These are phyloP conservation scores for Plasmodium malariae DNA, from an alignment of 169 alveolate genomes.

Conservation along the genomic window DNA sequence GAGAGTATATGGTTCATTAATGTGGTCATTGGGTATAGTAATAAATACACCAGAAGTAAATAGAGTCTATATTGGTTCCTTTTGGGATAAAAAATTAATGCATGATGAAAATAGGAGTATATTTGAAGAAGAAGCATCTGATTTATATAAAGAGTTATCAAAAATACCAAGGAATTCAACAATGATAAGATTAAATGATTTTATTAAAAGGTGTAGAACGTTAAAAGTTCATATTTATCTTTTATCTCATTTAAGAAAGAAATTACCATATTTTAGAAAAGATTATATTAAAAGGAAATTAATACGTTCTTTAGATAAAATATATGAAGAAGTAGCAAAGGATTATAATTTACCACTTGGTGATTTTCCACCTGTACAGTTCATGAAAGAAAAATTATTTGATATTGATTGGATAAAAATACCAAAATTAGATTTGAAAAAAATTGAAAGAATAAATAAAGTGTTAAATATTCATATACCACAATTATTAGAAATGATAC, in stretches of 20 bases:
- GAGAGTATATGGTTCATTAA: slow-evolving; percentile 90
- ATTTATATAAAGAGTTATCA: slow-evolving; percentile 82
- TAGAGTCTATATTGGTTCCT: slow-evolving; percentile 85
- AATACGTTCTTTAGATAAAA: slow-evolving; percentile 40
- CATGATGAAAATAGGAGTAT: slow-evolving; percentile 83
- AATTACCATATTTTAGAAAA: slow-evolving; percentile 72
- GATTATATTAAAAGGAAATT: slow-evolving; percentile 32
- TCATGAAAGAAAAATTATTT: slow-evolving; percentile 58
- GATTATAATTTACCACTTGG: slow-evolving; percentile 76
- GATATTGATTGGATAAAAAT: slow-evolving; percentile 75
- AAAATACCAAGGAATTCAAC: slow-evolving; percentile 85
- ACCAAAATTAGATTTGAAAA: slow-evolving; percentile 77
- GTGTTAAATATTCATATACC: slow-evolving; percentile 77
- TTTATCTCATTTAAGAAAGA: slow-evolving; percentile 64
- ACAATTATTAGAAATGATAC: slow-evolving; percentile 77
- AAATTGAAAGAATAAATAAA: slow-evolving; percentile 73
- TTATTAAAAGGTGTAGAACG: slow-evolving; percentile 84
- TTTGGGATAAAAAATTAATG: slow-evolving; percentile 85
- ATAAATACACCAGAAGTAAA: slow-evolving; percentile 81
- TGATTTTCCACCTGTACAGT: slow-evolving; percentile 76
- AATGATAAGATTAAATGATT: slow-evolving; percentile 80
- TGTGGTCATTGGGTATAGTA: slow-evolving; percentile 87
- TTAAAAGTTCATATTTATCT: slow-evolving; percentile 75
- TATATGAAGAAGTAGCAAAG: slow-evolving; percentile 72
- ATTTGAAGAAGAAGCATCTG: slow-evolving; percentile 87